Evolutionary conservation across 331 rosid genomes (phyloP).

Genomic region (Malus hybrid): DNA sequence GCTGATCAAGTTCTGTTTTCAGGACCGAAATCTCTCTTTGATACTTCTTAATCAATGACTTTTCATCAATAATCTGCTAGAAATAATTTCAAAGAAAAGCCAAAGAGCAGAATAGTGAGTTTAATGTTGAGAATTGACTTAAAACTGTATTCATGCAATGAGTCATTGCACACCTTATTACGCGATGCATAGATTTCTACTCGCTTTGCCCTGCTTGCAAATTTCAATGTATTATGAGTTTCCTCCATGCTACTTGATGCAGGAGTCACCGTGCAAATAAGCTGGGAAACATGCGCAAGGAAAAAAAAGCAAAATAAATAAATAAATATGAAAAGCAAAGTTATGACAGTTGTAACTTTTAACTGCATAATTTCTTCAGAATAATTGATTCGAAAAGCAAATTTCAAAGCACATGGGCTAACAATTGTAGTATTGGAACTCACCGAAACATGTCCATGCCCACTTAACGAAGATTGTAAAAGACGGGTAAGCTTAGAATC

Average conservation of each 20-base stretch:
- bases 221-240: conserved; percentile 97
- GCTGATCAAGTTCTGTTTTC: conserved; percentile 92
- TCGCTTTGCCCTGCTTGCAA: conserved; percentile 97
- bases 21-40: conserved; percentile 92
- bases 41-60: conserved; percentile 92
- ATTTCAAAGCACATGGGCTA: neutral
- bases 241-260: conserved; percentile 99
- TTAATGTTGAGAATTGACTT: conserved; percentile 2
- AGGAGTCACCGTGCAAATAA: conserved; percentile 97
- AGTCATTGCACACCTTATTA: conserved; percentile 58
- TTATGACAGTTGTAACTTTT: neutral
- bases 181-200: conserved; percentile 96
- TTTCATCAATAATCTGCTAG: conserved; percentile 89
- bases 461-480: conserved; percentile 86
- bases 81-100: conserved; percentile 22
- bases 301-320: neutral
- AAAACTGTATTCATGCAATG: conserved; percentile 3
- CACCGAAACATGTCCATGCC: conserved; percentile 97
- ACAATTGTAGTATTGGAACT: conserved; percentile 30
- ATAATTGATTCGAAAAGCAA: neutral
- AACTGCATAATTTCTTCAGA: conserved; percentile 11
- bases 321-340: neutral
- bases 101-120: neutral
- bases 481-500: conserved; percentile 99
- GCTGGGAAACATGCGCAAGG: conserved; percentile 45